Base-by-base conservation (phyloP, 1,284 basidiomycete species). In the Bjerkandera adusta region DNA sequence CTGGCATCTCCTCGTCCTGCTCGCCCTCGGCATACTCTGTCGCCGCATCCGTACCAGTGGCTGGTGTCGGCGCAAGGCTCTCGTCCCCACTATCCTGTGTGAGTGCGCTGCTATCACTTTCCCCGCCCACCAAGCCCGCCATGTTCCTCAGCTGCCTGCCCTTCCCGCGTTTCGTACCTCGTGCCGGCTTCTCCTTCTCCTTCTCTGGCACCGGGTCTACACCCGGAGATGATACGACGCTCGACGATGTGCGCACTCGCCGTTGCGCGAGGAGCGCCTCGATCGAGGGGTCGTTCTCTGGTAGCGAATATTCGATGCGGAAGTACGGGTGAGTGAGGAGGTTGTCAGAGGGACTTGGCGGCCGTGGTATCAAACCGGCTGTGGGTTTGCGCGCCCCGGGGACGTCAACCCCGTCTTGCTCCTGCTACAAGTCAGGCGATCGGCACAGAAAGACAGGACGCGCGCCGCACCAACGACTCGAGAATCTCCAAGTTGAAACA, bases 41-140 rank as follows among this genome's bases (percentile, higher is more conserved):
- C 7, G 81, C 85, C 3, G 61, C 81, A 54, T 89, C 86, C 1
- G 85, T 85, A 18, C 75, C 83, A 2, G 85, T 85, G 5, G 77
- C 71, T 24, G 78, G 76, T 5, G 79, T 81, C 38, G 74, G 74
- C 20, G 59, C 67, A 2, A 65, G 65, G 32, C 70, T 77, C 54
- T 89, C 87, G 47, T 89, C 86, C 6, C 79, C 85, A 49, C 84
- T 89, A 62, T 89, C 85, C 60, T 85, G 81, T 6, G 86, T 89
- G 56, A 89, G 60, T 26, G 83, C 86, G 51, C 87, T 89, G 55
- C 84, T 87, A 56, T 89, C 86, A 58, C 87, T 89, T 58, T 89
- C 85, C 3, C 84, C 85, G 21, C 78, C 81, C 2, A 87, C 76
- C 16, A 88, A 64, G 1, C 85, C 85, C 0, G 84, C 83, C 67